phyloP scores from a whole-genome alignment of 257 asterid genomes.

The Solanum commersonii region DNA sequence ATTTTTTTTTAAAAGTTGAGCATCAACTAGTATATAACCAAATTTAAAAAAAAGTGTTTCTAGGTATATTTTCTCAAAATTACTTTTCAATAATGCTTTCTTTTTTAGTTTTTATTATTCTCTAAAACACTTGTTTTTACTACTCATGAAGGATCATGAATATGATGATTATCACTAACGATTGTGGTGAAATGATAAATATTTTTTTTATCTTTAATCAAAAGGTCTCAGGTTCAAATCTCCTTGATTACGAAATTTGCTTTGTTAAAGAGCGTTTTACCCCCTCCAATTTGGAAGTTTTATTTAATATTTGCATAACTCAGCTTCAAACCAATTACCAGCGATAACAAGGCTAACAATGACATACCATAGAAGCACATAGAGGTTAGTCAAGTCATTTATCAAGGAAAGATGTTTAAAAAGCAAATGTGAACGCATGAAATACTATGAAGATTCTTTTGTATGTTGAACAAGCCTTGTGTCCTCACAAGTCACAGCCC shows the following conservation, averaged over 20 bases:
- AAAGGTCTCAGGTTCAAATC: rapidly evolving
- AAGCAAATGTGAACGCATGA: neutral
- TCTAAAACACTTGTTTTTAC: neutral
- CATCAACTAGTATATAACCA: neutral
- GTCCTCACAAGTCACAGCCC: neutral
- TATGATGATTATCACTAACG: neutral
- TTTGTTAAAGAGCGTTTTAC: too few relatives aligned
- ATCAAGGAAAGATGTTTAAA: neutral
- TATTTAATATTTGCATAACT: neutral
- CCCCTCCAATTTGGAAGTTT: rapidly evolving
- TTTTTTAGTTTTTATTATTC: neutral
- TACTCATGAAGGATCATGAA: neutral
- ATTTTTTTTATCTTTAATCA: too few relatives aligned
- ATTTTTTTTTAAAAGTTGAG: too few relatives aligned
- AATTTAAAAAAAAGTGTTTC: neutral
- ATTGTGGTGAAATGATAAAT: too few relatives aligned
- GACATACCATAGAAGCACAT: neutral
- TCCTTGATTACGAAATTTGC: rapidly evolving
- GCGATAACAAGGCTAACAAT: too few relatives aligned
- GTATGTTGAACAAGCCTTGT: neutral
- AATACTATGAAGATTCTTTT: neutral
- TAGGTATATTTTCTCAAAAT: neutral
- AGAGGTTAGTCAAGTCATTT: neutral
- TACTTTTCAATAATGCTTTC: neutral
- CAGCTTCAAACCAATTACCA: neutral